Conservation (phyloP, 768 basidiomycete genomes). For the Suillus americanus region DNA sequence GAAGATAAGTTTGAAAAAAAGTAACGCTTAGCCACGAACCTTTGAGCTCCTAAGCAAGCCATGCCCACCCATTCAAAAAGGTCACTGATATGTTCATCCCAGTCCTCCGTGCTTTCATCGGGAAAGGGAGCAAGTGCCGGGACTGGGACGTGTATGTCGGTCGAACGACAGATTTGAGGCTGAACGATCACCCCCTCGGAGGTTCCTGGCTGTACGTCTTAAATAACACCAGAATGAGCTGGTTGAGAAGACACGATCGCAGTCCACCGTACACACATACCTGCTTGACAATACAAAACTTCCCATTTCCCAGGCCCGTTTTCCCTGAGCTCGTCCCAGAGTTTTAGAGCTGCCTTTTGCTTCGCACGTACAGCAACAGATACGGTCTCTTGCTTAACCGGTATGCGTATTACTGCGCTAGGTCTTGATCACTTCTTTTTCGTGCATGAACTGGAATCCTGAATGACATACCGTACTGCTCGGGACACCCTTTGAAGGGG, state of each 20-base stretch:
- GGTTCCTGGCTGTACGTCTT: not conserved
- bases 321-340: conserved; percentile 50
- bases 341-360: conserved; percentile 38
- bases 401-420: conserved; percentile 46
- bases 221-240: conserved; percentile 4
- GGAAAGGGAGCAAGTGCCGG: conserved; percentile 26
- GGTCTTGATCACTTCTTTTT: conserved; percentile 10
- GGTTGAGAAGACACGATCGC: not conserved
- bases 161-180: conserved; percentile 22
- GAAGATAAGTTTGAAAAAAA: not conserved
- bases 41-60: conserved; percentile 63
- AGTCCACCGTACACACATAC: conserved; percentile 20
- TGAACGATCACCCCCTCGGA: conserved; percentile 15
- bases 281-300: conserved; percentile 35
- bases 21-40: conserved; percentile 38
- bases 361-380: conserved; percentile 37
- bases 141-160: conserved; percentile 44
- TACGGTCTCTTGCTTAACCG: conserved; percentile 40
- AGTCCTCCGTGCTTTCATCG: conserved; percentile 47
- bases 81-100: conserved; percentile 41
- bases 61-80: conserved; percentile 78
- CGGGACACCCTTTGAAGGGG: conserved; percentile 50
- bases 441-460: not conserved
- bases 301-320: conserved; percentile 42
- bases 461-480: conserved; percentile 45